Conservation (phyloP, 345 rosid genomes). For the Draba incana region DNA sequence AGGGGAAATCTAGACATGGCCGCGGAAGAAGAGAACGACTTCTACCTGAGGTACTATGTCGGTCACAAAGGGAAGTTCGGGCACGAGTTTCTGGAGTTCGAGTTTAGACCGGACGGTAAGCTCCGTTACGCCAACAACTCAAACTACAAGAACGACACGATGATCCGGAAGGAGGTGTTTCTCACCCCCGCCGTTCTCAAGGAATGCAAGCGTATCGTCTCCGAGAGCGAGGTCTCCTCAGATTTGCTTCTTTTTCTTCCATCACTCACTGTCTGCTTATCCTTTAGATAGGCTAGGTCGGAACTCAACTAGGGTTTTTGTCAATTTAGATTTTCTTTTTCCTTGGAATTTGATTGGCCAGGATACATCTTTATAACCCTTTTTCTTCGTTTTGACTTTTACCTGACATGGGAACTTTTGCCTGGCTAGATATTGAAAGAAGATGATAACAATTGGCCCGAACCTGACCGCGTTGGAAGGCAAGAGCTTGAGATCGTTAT, state of each 20-base stretch:
- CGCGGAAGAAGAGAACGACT: constrained; percentile 72
- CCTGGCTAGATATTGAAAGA: constrained; percentile 89
- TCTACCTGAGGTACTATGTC: constrained; percentile 91
- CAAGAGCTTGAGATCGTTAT: constrained; percentile 98
- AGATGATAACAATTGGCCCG: constrained; percentile 98
- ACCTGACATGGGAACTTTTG: constrained; percentile 14
- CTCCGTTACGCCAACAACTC: constrained; percentile 99
- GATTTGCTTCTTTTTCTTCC: neutral
- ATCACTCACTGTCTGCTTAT: neutral
- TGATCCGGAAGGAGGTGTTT: constrained; percentile 97
- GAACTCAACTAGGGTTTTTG: constrained; percentile 27
- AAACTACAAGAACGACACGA: constrained; percentile 98
- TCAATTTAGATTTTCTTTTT: neutral
- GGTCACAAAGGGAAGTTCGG: constrained; percentile 99
- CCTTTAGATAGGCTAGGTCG: neutral
- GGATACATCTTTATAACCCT: no score
- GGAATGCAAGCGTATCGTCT: constrained; percentile 96
- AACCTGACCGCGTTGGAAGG: constrained; percentile 93
- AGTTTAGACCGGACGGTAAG: constrained; percentile 94
- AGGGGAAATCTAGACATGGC: constrained; percentile 49
- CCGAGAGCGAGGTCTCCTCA: constrained; percentile 84
- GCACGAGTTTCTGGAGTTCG: constrained; percentile 98
- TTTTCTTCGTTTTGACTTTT: neutral
- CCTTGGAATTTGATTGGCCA: no score
- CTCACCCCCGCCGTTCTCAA: constrained; percentile 90